phyloP scores from a whole-genome alignment of 371 early-diverging fungal species.

The Funneliformis caledonium region DNA sequence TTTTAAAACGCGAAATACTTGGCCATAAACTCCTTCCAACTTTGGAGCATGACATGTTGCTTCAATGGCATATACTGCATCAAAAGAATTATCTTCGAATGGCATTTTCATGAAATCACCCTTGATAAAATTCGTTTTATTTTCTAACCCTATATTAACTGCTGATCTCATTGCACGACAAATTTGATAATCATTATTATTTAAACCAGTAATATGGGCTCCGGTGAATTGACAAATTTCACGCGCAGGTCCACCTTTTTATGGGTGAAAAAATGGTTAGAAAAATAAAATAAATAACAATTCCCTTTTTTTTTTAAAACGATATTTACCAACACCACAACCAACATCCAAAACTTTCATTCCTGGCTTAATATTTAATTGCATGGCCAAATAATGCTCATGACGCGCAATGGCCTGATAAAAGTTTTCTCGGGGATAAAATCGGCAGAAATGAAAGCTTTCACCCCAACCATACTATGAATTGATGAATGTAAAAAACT shows the following conservation, averaged over 20 bases:
- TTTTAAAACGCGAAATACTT: slow-evolving; percentile 89
- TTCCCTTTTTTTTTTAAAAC: neutral
- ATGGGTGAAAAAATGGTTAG: neutral
- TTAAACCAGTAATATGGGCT: slow-evolving; percentile 88
- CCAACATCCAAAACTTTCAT: slow-evolving; percentile 84
- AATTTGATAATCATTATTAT: slow-evolving; percentile 96
- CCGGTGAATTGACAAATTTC: slow-evolving; percentile 90
- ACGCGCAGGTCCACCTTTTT: slow-evolving; percentile 84
- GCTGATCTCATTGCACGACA: slow-evolving; percentile 79
- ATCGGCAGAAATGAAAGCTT: slow-evolving; percentile 46
- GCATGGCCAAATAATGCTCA: slow-evolving; percentile 84
- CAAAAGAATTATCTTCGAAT: slow-evolving; percentile 78
- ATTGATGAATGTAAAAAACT: neutral
- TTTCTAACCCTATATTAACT: slow-evolving; percentile 62
- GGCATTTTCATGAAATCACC: slow-evolving; percentile 95
- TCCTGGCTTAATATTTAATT: slow-evolving; percentile 68
- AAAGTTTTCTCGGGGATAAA: slow-evolving; percentile 78
- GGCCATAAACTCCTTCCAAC: slow-evolving; percentile 84
- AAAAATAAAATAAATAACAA: neutral
- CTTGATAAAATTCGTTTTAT: slow-evolving; percentile 69
- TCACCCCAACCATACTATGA: slow-evolving; percentile 38
- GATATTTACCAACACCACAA: slow-evolving; percentile 79
- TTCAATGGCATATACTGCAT: slow-evolving; percentile 92
- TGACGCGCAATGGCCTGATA: slow-evolving; percentile 86
- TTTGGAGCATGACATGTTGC: slow-evolving; percentile 89